phyloP scores from a whole-genome alignment of 176 grass and related monocot genomes.

The Oryza officinalis region DNA sequence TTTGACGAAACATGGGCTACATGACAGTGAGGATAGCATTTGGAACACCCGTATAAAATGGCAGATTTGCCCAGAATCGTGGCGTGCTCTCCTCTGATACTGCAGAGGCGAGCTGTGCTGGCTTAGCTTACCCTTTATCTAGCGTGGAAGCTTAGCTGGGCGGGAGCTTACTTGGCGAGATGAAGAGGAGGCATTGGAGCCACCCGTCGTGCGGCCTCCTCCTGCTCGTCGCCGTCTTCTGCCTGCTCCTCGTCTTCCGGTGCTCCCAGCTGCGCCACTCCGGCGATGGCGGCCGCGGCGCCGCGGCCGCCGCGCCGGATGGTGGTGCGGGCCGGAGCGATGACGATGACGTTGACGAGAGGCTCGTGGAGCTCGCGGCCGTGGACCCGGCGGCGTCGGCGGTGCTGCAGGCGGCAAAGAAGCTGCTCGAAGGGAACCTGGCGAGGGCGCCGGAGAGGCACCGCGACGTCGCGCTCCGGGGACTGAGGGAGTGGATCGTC shows the following conservation, averaged over 20 bases:
- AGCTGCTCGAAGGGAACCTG: conserved; percentile 34
- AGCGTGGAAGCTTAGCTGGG: not conserved
- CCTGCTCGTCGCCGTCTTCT: conserved; percentile 29
- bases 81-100: not conserved
- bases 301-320: not conserved
- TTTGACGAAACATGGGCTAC: conserved; percentile 19
- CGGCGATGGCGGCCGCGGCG: not conserved
- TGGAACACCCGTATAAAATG: conserved; percentile 15
- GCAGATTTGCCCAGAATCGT: not conserved
- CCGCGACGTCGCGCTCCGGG: conserved; percentile 35
- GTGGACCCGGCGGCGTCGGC: conserved; percentile 48
- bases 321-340: not conserved
- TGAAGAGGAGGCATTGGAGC: conserved; percentile 50
- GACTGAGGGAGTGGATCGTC: conserved; percentile 49
- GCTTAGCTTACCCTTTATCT: too few species aligned
- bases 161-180: conserved; percentile 23
- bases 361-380: conserved; percentile 43
- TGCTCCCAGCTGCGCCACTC: conserved; percentile 6
- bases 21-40: conserved; percentile 9
- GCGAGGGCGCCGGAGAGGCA: conserved; percentile 12
- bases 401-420: conserved; percentile 35
- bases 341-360: conserved; percentile 12
- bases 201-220: conserved; percentile 8
- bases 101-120: not conserved
- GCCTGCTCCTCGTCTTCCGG: conserved; percentile 45